Base-by-base conservation (phyloP, 2,329 filamentous ascomycete genomes). In the Thelonectria rubi region DNA sequence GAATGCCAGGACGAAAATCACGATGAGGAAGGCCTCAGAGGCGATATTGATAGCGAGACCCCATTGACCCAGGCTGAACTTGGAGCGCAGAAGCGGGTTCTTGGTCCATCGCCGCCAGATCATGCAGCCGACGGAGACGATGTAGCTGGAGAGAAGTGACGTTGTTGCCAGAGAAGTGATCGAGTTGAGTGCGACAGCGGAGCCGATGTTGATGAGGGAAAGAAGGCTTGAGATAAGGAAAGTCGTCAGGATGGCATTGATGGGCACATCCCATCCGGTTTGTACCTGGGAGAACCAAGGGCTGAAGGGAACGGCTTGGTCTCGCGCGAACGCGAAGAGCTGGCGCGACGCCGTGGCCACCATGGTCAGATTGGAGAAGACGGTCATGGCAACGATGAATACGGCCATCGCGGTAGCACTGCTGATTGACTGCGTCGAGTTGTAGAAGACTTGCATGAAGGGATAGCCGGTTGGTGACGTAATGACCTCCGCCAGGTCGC, bases 371-470 rank as follows among this genome's bases (percentile, higher is more conserved):
- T 70, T 69, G 4, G 68, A 65, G 17, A 70, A 69, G 3, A 56
- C 58, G 2, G 64, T 70, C 68, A 70, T 69, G 32, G 65, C 66
- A 3, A 70, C 52, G 3, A 70, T 59, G 39, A 70, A 67, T 0
- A 61, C 65, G 0, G 67, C 42, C 62, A 70, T 58, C 1, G 65
- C 68, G 3, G 65, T 70, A 17, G 68, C 65, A 12, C 68, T 65
- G 10, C 34, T 54, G 0, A 45, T 20, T 2, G 68, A 70, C n/a
- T 55, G 20, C 2, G 67, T 70, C 1, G 68, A 69, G 54, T 69
- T 70, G 8, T 52, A 45, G 3, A 70, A 70, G 1, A 70, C 68
- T 0, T 70, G 64, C 67, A 70, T 70, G 10, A 69, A 70, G 1
- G 68, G 68, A 2, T 69, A 56, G 3, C 67, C 68, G 0, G 67